A percentile compares a stretch with the other conserved stretches of the same genome.
phyloP scores from a whole-genome alignment of 768 basidiomycete genomes.

The Lactifluus volemus region DNA sequence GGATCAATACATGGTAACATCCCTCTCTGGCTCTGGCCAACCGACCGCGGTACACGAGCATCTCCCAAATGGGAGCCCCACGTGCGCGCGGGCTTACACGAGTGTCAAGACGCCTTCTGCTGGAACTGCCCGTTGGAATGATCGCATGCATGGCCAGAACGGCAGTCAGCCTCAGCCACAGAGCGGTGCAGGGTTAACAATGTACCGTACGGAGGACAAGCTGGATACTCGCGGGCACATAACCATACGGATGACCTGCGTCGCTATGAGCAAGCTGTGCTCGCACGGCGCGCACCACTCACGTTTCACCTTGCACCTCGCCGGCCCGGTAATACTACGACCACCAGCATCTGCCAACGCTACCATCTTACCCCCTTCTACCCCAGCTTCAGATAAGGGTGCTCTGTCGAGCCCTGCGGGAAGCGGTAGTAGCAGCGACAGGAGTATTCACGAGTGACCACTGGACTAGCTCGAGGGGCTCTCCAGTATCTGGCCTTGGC shows the following conservation, averaged over 20 bases:
- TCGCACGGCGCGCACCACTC: conserved; percentile 56
- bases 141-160: conserved; percentile 10
- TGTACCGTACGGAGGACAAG: background rate
- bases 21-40: conserved; percentile 37
- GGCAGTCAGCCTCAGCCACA: background rate
- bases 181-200: background rate
- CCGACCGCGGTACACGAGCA: conserved; percentile 3
- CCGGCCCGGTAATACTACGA: conserved; percentile 21
- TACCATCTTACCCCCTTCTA: background rate
- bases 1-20: conserved; percentile 68
- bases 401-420: conserved; percentile 15
- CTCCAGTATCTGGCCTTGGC: background rate
- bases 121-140: conserved; percentile 15
- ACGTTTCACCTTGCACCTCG: conserved; percentile 47
- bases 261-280: conserved; percentile 67
- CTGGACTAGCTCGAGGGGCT: conserved; percentile 2
- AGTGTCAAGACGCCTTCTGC: conserved; percentile 52
- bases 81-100: conserved; percentile 37
- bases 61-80: conserved; percentile 20
- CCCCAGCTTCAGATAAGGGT: background rate
- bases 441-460: conserved; percentile 6
- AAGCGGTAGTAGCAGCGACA: conserved; percentile 19
- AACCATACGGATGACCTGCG: conserved; percentile 50
- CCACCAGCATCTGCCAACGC: background rate
- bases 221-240: conserved; percentile 23